These are phyloP conservation scores for Chondrus crispus DNA, from an alignment of 23 red algal genomes.

Conservation along the genomic window DNA sequence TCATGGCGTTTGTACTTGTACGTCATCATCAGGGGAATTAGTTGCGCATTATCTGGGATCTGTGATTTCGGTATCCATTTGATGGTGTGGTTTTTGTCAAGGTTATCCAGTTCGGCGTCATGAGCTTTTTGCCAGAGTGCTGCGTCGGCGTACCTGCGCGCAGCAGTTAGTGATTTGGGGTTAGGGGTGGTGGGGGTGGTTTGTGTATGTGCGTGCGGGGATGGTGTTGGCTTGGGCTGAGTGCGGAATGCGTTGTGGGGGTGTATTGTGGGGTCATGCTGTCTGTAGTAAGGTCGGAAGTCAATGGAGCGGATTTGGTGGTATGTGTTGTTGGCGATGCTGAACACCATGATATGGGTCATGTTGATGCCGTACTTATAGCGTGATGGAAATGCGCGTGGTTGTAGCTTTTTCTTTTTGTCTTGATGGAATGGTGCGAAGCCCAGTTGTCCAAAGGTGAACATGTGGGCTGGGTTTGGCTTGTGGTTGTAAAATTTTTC, in stretches of 20 bases:
- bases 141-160: not conserved
- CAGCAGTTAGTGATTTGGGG: not conserved
- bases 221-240: not conserved
- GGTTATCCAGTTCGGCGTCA: not conserved
- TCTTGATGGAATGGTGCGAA: too few relatives aligned
- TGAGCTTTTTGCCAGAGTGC: not conserved
- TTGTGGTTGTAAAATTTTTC: too few relatives aligned
- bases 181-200: not conserved
- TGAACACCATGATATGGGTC: not conserved
- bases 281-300: not conserved
- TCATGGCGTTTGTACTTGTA: conserved; percentile 1
- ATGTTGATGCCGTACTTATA: not conserved
- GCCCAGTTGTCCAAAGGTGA: too few relatives aligned
- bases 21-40: conserved; percentile 11
- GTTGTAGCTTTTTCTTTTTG: not conserved
- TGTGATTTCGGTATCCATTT: not conserved
- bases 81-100: conserved; percentile 3
- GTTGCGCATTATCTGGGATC: not conserved
- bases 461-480: too few relatives aligned
- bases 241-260: too few relatives aligned
- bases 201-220: not conserved
- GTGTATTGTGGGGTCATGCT: not conserved
- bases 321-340: not conserved
- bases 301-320: not conserved
- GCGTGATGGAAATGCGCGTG: not conserved